Base-by-base conservation (phyloP, 192 early-diverging fungal genomes). In the Chytriomyces confervae region DNA sequence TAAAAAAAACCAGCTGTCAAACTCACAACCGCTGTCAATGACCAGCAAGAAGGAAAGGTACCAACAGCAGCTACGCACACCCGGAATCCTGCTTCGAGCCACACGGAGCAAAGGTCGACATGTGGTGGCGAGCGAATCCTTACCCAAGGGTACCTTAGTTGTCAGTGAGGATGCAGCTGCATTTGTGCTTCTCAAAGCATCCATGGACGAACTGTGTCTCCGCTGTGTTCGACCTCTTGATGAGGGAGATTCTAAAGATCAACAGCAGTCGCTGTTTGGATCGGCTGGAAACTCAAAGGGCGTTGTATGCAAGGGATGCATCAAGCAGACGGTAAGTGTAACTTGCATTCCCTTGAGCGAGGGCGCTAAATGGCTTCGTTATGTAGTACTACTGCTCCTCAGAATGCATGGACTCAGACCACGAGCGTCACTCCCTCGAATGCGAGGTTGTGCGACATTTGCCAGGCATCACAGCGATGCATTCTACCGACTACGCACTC, bases 301-400 rank as follows among this genome's bases (percentile, higher is more conserved):
- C 27, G 75, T 75, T 48, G 64, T 50, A 11, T 81, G 80, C 48
- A 67, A 63, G 50, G 70, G 61, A 13, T 80, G 82, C 46, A 46
- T 72, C 50, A 62, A 69, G 50, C 78, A 80, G 46, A 29, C 79
- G 27, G n/a, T n/a, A n/a, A n/a, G n/a, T n/a, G n/a, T n/a, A n/a
- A 13, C 10, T 7, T 68, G 66, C 47, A 68, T 68, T 46, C 29
- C 29, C 18, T 46, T 45, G 66, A 44, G 36, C 10, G n/a, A n/a
- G n/a, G n/a, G n/a, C n/a, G n/a, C n/a, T n/a, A n/a, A n/a, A n/a
- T n/a, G n/a, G n/a, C n/a, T n/a, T n/a, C n/a, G n/a, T n/a, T n/a
- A n/a, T n/a, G n/a, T n/a, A n/a, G 51, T 84, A 57, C 70, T 91
- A 88, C 77, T 92, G 91, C 84, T 87, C 86, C 8, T 77, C 86